Conservation (phyloP, 495 filamentous ascomycete genomes). For the Aspergillus diversus region DNA sequence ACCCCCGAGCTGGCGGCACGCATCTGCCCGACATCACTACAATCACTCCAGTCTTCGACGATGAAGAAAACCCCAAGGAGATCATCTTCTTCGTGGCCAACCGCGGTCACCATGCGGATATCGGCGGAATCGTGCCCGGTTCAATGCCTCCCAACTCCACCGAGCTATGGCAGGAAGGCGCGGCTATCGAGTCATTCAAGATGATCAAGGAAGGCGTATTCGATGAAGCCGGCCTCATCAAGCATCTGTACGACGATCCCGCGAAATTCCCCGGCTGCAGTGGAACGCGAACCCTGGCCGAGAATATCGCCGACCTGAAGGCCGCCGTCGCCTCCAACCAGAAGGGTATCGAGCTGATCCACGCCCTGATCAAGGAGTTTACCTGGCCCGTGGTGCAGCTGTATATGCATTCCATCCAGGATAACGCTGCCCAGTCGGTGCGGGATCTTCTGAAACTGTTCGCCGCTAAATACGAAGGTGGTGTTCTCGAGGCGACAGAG, state of each 20-base stretch:
- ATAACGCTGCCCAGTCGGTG: conserved; percentile 84
- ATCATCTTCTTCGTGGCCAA: conserved; percentile 94
- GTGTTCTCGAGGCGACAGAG: conserved; percentile 78
- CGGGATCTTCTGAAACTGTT: conserved; percentile 77
- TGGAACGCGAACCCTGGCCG: conserved; percentile 82
- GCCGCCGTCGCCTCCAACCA: conserved; percentile 95
- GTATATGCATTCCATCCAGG: conserved; percentile 92
- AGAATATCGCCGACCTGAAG: conserved; percentile 94
- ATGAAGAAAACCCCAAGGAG: conserved; percentile 54
- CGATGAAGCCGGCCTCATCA: conserved; percentile 79
- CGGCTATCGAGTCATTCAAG: conserved; percentile 89
- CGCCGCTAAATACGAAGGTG: conserved; percentile 70
- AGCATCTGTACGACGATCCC: conserved; percentile 81
- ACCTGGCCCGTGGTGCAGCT: conserved; percentile 87
- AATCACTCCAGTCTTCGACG: conserved; percentile 77
- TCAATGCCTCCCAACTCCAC: conserved; percentile 94
- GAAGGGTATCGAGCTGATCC: conserved; percentile 90
- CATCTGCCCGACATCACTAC: conserved; percentile 92
- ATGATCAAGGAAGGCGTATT: conserved; percentile 88
- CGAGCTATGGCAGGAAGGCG: conserved; percentile 91
- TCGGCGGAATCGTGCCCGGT: conserved; percentile 91
- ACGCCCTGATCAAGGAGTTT: conserved; percentile 81
- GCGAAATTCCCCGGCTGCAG: conserved; percentile 83
- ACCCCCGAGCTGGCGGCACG: conserved; percentile 88
- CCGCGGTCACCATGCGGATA: conserved; percentile 77